phyloP scores from a whole-genome alignment of 805 yeast genomes.

The Metschnikowia proteae region DNA sequence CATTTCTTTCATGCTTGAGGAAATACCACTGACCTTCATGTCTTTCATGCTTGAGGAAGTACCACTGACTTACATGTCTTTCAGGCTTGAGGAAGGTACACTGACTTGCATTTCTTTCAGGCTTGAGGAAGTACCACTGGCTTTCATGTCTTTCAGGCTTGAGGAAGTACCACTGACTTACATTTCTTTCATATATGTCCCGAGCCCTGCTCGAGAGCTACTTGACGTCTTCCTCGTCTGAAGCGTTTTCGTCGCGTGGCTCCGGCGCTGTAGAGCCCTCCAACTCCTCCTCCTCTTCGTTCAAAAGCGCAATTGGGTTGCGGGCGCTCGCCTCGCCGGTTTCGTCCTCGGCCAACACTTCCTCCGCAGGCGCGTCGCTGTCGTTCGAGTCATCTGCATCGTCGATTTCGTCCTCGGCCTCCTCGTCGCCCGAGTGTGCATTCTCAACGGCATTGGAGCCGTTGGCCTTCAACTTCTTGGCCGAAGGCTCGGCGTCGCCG shows the following conservation, averaged over 20 bases:
- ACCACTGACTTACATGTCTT: too few relatives aligned
- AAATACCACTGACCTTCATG: too few relatives aligned
- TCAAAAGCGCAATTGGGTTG: constrained; percentile 34
- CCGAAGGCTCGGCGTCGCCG: constrained; percentile 13
- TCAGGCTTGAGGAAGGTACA: too few relatives aligned
- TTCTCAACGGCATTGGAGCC: constrained; percentile 8
- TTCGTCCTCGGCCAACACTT: constrained; percentile 6
- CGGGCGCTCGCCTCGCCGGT: constrained; percentile 10
- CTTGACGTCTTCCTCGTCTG: constrained; percentile 16
- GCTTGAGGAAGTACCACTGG: neutral
- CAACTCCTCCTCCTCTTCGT: constrained; percentile 33
- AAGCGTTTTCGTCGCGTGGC: constrained; percentile 5
- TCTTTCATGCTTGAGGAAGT: too few relatives aligned
- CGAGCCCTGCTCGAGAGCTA: neutral
- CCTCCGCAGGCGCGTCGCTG: constrained; percentile 12
- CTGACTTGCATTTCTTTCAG: too few relatives aligned
- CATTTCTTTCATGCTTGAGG: too few relatives aligned
- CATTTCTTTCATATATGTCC: too few relatives aligned
- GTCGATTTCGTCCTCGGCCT: constrained; percentile 13
- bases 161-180: neutral
- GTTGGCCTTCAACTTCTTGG: constrained; percentile 20
- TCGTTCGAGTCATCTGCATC: constrained; percentile 14
- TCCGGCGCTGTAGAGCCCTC: constrained; percentile 21
- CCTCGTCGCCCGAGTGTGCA: constrained; percentile 11
- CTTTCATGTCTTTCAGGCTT: too few relatives aligned